These are phyloP conservation scores for Pythium rhizo-oryzae DNA, from an alignment of 352 stramenopile species.

Conservation along the genomic window DNA sequence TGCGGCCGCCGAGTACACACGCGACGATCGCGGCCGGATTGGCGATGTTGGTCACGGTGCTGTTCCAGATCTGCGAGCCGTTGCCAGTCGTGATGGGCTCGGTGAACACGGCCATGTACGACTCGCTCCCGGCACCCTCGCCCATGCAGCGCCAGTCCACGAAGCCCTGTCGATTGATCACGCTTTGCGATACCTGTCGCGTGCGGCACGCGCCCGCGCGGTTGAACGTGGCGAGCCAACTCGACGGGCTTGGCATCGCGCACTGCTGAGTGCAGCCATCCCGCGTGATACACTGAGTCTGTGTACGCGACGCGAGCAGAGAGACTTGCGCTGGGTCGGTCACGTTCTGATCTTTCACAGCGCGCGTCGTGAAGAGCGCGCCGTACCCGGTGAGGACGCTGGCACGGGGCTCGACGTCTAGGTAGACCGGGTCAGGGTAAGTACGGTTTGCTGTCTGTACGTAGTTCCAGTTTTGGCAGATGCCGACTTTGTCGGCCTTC, in stretches of 20 bases:
- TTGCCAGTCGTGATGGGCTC: constrained; percentile 11
- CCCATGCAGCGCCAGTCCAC: constrained; percentile 16
- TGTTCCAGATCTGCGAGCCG: not conserved
- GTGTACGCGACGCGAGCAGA: too few relatives aligned
- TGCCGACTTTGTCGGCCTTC: constrained; percentile 8
- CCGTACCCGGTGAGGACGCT: constrained; percentile 12
- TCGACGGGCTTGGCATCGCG: not conserved
- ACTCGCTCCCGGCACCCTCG: constrained; percentile 10
- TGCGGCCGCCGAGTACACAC: constrained; percentile 24
- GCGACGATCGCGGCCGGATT: constrained; percentile 14
- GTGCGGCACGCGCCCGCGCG: constrained; percentile 14
- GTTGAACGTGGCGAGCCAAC: constrained; percentile 20
- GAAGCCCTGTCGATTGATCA: constrained; percentile 20
- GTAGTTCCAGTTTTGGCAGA: constrained; percentile 28
- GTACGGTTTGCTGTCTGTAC: too few relatives aligned
- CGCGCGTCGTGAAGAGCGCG: not conserved
- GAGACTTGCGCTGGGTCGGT: too few relatives aligned
- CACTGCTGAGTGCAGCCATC: constrained; percentile 19
- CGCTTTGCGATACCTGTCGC: constrained; percentile 6
- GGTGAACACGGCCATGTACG: not conserved
- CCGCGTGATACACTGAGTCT: constrained; percentile 3
- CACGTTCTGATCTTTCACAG: too few relatives aligned
- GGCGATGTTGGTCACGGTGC: constrained; percentile 1
- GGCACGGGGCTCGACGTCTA: not conserved
- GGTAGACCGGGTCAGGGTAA: constrained; percentile 19